These are phyloP conservation scores for Salvia rosmarinus DNA, from an alignment of 257 asterid genomes.

Conservation along the genomic window DNA sequence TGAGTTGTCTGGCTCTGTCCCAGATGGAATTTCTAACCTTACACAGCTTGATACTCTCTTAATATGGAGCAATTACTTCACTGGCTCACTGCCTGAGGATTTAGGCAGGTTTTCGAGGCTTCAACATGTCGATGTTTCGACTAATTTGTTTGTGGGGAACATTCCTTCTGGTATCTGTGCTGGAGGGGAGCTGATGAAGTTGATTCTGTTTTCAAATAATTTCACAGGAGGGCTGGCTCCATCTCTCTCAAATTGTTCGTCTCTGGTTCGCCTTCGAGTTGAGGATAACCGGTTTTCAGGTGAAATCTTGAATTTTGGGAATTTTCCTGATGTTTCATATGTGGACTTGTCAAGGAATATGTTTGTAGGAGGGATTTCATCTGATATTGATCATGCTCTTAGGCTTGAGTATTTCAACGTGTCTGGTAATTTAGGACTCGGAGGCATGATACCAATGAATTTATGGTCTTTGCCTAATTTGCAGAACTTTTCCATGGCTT, in stretches of 20 bases:
- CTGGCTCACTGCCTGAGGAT: conserved; percentile 74
- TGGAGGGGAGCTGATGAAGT: conserved; percentile 56
- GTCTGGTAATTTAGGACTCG: conserved; percentile 75
- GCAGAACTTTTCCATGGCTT: conserved; percentile 74
- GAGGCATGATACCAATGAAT: conserved; percentile 63
- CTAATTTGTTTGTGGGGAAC: conserved; percentile 65
- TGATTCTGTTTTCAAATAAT: conserved; percentile 82
- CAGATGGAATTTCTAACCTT: conserved; percentile 75
- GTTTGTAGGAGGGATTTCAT: conserved; percentile 72
- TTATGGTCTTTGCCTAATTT: conserved; percentile 65
- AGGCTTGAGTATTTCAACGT: conserved; percentile 69
- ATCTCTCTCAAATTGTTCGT: conserved; percentile 77
- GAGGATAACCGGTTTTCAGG: conserved; percentile 87
- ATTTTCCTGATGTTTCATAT: conserved; percentile 55
- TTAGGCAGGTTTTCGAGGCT: conserved; percentile 71
- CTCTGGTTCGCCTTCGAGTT: conserved; percentile 82
- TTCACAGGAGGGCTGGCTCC: conserved; percentile 79
- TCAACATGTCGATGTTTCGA: conserved; percentile 79
- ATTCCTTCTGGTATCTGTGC: conserved; percentile 75
- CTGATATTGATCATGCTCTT: conserved; percentile 51
- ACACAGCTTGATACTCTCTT: conserved; percentile 77
- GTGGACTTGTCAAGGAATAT: conserved; percentile 81
- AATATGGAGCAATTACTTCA: conserved; percentile 85
- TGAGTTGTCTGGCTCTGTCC: conserved; percentile 76
- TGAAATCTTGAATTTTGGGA: conserved; percentile 60